A percentile compares a stretch with the other conserved stretches of the same genome.
Conservation (phyloP, 2,329 filamentous ascomycete species). For the Ramichloridium luteum region DNA sequence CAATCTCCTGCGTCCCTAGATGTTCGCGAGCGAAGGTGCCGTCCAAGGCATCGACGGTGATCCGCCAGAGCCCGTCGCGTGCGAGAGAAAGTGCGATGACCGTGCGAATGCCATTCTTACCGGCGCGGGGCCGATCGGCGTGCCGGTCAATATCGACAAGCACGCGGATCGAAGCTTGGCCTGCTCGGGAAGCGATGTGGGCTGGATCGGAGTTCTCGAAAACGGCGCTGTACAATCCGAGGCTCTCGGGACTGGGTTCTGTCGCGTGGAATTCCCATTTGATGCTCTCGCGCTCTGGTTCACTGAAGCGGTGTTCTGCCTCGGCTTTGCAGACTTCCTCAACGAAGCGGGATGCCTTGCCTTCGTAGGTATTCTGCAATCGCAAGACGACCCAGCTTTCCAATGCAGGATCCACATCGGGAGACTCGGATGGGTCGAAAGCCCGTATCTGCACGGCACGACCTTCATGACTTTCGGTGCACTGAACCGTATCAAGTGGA, state of each 20-base stretch:
- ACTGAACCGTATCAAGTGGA: constrained; percentile 16
- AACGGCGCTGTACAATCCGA: constrained; percentile 50
- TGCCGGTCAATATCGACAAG: constrained; percentile 49
- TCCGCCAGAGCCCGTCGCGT: constrained; percentile 43
- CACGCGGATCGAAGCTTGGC: constrained; percentile 57
- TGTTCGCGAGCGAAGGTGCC: constrained; percentile 64
- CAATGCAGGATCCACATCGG: constrained; percentile 12
- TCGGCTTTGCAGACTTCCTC: constrained; percentile 81
- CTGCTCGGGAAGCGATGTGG: constrained; percentile 50
- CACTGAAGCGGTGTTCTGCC: constrained; percentile 72
- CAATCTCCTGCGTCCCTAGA: constrained; percentile 57
- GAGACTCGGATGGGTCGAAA: constrained; percentile 5
- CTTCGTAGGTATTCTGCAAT: constrained; percentile 64
- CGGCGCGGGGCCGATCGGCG: constrained; percentile 24
- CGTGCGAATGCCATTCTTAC: constrained; percentile 53
- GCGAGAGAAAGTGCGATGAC: constrained; percentile 48
- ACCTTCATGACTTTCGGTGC: constrained; percentile 18
- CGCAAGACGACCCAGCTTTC: constrained; percentile 40
- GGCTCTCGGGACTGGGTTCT: constrained; percentile 44
- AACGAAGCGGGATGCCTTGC: constrained; percentile 60
- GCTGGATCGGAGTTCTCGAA: constrained; percentile 58
- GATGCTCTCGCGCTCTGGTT: constrained; percentile 67
- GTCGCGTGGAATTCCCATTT: constrained; percentile 69
- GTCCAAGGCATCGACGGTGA: constrained; percentile 53
- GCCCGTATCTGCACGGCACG: constrained; percentile 19